These are phyloP conservation scores for Fusarium beomiforme DNA, from an alignment of 2,329 filamentous ascomycete genomes.

Conservation along the genomic window DNA sequence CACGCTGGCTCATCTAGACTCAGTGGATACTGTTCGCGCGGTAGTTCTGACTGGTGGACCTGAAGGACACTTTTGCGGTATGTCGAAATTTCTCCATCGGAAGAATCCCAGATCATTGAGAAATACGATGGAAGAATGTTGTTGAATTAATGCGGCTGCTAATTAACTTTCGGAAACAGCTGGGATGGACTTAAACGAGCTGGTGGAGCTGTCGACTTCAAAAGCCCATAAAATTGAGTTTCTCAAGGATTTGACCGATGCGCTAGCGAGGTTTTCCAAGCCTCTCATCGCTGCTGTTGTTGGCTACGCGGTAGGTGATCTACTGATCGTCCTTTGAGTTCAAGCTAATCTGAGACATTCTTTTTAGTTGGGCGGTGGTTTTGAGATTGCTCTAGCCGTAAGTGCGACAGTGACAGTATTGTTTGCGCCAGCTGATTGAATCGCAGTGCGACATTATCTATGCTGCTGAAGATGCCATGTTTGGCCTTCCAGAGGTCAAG, in stretches of 20 bases:
- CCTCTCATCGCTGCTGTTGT: conserved; percentile 30
- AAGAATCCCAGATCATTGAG: not conserved
- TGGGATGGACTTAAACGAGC: conserved; percentile 31
- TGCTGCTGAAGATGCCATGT: conserved; percentile 44
- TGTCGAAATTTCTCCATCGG: not conserved
- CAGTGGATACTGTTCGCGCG: conserved; percentile 2
- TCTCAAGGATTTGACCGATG: conserved; percentile 30
- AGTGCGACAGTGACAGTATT: not conserved
- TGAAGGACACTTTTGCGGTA: conserved; percentile 32
- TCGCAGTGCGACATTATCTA: conserved; percentile 48
- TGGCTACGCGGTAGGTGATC: conserved; percentile 23
- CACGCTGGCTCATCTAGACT: conserved; percentile 19
- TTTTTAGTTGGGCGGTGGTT: conserved; percentile 24
- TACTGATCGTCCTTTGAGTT: not conserved
- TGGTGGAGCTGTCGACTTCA: conserved; percentile 23
- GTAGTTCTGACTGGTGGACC: conserved; percentile 28
- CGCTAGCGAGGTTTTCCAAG: conserved; percentile 21
- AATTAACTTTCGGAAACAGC: conserved; percentile 7
- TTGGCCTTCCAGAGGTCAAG: conserved; percentile 50
- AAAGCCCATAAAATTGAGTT: conserved; percentile 21
- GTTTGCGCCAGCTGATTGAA: not conserved
- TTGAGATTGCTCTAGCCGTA: conserved; percentile 33
- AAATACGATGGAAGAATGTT: not conserved
- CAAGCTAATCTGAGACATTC: not conserved
- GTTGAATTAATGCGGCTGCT: not conserved